Evolutionary conservation across 2,329 filamentous ascomycete genomes (phyloP), one percentile per base, ranked within the genome.

Genomic region (Orbilia blumenaviensis): DNA sequence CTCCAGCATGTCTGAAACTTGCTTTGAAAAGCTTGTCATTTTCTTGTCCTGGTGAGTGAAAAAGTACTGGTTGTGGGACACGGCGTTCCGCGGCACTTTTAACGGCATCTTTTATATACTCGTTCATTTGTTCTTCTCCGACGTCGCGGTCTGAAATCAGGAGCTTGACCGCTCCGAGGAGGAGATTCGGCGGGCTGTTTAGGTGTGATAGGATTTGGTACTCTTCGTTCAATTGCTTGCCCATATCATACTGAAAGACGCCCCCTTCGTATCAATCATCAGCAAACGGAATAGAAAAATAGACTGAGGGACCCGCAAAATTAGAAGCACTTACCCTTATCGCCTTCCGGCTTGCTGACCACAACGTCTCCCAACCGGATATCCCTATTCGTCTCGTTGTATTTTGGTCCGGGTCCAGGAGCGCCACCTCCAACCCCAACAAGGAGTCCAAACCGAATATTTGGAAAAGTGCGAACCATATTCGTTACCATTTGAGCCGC

Each of bases 291-390:
- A n/a, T n/a, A n/a, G n/a, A n/a, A n/a, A n/a, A n/a, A n/a, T n/a
- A n/a, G n/a, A n/a, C n/a, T n/a, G n/a, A n/a, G n/a, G n/a, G n/a
- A 60, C 42, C 1, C n/a, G n/a, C n/a, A n/a, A n/a, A n/a, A n/a
- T n/a, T n/a, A n/a, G n/a, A n/a, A n/a, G n/a, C n/a, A n/a, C 58
- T 62, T 62, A 46, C 58, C 0, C 29, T 62, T 18, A 32, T 3
- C 6, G 16, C 18, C 46, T 46, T 54, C 34, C 2, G 63, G 63
- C 8, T 14, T 16, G 7, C 63, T 32, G 7, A 67, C 50, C 0
- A 67, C 50, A 67, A 67, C 63, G 32, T 67, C 63, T n/a, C 63
- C 63, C 9, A 67, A 32, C 32, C 63, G 34, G 48, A 67, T 56
- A 67, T 67, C 63, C 23, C 21, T n/a, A 9, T 10, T 3, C 16